Percentiles rank a stretch among this genome's conserved stretches.
Conservation (phyloP, 2,329 filamentous ascomycete species). For the Microascus cirrosus region DNA sequence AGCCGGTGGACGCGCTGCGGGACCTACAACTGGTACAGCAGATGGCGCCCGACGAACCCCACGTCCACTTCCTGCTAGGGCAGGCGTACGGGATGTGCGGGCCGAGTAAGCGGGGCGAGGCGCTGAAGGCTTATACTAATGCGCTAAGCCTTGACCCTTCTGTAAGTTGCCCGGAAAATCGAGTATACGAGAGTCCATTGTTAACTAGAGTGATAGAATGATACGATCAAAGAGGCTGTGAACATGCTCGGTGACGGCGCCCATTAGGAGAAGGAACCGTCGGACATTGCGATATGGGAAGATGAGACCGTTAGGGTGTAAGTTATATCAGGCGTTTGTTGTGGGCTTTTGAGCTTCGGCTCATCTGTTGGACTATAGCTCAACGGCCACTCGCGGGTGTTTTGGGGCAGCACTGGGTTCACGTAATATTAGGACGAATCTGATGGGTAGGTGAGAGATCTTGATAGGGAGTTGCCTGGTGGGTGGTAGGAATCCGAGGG, state of each 20-base stretch:
- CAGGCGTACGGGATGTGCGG: constrained; percentile 6
- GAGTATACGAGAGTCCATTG: background rate
- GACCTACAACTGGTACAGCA: constrained; percentile 5
- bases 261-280: background rate
- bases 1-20: constrained; percentile 4
- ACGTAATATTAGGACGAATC: background rate
- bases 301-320: background rate
- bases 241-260: constrained; percentile 1
- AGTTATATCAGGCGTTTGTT: background rate
- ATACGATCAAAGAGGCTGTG: constrained; percentile 3
- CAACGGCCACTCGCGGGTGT: background rate
- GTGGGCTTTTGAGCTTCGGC: background rate
- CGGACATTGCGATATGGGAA: background rate
- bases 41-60: constrained; percentile 5
- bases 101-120: constrained; percentile 2
- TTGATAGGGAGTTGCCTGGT: background rate
- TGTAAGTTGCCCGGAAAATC: background rate
- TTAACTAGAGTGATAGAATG: background rate
- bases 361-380: background rate
- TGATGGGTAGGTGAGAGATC: background rate
- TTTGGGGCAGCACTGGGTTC: background rate
- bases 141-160: constrained; percentile 5
- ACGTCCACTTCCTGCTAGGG: constrained; percentile 6
- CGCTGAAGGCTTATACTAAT: constrained; percentile 2
- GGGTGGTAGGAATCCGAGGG: background rate